Percentiles rank a stretch among this genome's conserved stretches.
Conservation (phyloP, 768 basidiomycete species). For the Stropharia rugosoannulata region DNA sequence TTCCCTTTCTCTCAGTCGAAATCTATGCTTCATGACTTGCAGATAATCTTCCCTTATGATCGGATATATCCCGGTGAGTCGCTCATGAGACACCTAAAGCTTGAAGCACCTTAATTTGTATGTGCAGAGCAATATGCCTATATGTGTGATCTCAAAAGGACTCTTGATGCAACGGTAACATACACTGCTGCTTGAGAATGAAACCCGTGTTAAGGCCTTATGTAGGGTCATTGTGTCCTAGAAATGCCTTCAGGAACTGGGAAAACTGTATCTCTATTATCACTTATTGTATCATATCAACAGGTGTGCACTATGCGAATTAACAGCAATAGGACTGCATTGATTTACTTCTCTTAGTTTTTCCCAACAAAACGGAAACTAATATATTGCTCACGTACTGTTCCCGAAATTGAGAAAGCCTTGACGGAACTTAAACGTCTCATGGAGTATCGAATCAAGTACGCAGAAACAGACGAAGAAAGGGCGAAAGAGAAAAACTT, state of each 20-base stretch:
- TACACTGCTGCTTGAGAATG: background rate
- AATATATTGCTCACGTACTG: constrained; percentile 98
- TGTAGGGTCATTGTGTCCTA: constrained; percentile 95
- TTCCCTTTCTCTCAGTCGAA: constrained; percentile 1
- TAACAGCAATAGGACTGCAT: background rate
- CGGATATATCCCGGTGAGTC: constrained; percentile 88
- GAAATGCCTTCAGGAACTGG: constrained; percentile 99
- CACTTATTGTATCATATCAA: constrained; percentile 96
- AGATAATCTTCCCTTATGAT: constrained; percentile 93
- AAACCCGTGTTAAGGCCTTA: background rate
- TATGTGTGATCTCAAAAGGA: constrained; percentile 97
- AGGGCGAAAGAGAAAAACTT: constrained; percentile 79
- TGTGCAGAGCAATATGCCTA: constrained; percentile 94
- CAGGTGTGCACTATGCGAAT: constrained; percentile 50
- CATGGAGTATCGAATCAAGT: constrained; percentile 81
- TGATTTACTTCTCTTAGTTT: constrained; percentile 54
- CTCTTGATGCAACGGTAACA: constrained; percentile 86
- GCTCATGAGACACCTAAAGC: constrained; percentile 6
- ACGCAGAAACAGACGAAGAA: constrained; percentile 72
- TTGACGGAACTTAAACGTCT: constrained; percentile 91
- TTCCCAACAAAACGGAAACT: constrained; percentile 91
- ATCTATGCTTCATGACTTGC: constrained; percentile 4
- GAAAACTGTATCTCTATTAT: constrained; percentile 95
- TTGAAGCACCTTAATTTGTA: constrained; percentile 1
- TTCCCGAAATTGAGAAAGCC: constrained; percentile 99